phyloP scores from a whole-genome alignment of 352 stramenopile species.

The Nothophytophthora sp. region DNA sequence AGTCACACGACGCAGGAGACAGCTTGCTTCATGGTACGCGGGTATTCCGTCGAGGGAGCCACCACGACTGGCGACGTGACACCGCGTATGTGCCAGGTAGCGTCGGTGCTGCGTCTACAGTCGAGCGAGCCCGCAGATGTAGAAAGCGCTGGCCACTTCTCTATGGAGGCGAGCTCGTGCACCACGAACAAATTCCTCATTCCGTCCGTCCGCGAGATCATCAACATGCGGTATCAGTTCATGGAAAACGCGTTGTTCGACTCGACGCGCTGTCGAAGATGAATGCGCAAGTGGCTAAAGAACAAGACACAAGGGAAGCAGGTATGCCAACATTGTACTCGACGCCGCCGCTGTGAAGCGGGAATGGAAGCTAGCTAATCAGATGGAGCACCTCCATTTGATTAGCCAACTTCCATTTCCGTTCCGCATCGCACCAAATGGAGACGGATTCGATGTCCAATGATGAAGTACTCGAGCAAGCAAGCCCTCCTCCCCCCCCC shows the following conservation, averaged over 20 bases:
- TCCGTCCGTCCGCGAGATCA: constrained; percentile 10
- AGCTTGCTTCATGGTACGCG: constrained; percentile 2
- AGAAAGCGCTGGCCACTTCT: not conserved
- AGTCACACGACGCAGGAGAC: constrained; percentile 2
- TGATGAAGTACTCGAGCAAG: no score
- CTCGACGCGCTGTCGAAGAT: no score
- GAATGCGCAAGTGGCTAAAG: no score
- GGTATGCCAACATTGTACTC: no score
- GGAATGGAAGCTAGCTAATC: no score
- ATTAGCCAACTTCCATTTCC: no score
- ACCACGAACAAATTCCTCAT: constrained; percentile 1
- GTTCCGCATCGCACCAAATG: no score
- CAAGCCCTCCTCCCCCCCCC: no score
- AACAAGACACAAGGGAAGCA: no score
- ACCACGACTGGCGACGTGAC: not conserved
- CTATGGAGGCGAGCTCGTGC: not conserved
- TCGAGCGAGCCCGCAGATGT: not conserved
- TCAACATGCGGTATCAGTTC: constrained; percentile 4
- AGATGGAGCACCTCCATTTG: no score
- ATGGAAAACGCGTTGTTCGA: constrained; percentile 12
- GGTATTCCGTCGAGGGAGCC: not conserved
- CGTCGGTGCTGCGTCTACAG: constrained; percentile 3
- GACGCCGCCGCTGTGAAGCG: no score
- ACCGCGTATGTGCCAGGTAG: constrained; percentile 3
- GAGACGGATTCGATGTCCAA: no score